Evolutionary conservation across 257 asterid genomes (phyloP), one percentile per base, ranked within the genome.

Genomic region (Cruciata laevipes): DNA sequence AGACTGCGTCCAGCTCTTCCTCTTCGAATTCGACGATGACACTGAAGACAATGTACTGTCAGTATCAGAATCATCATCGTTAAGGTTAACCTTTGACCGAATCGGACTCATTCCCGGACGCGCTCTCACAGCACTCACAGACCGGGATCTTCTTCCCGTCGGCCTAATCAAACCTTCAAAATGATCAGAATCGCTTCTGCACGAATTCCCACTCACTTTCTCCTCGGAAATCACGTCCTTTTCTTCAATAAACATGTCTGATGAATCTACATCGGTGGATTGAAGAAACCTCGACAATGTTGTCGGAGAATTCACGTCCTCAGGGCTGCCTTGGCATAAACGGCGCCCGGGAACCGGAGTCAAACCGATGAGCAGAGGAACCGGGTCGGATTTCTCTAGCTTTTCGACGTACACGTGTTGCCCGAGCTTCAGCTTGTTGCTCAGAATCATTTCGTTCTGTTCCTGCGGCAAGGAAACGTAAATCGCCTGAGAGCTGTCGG

Each of bases 1-100:
- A 0, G 90, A 81, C 37, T 82, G 85, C 4, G 73, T 81, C 97
- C 97, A 89, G 84, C 95, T 87, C 71, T 87, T 79, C 70, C 97
- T 72, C 82, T 76, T 87, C 9, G 84, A 69, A 3, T 70, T 49
- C 8, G 82, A 71, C 5, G 83, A 71, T 5, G 85, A 77, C 4
- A 74, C 47, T 9, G 79, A 79, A 1, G 87, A 85, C 18, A 71
- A 2, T 21, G 75, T 67, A 63, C 88, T 74, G 57, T 83, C 90
- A 2, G 75, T 73, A 75, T 85, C 90, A 17, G 87, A 76, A 73
- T 86, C 87, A 64, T 79, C 77, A 38, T 75, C 83, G 20, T 61
- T 35, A 69, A 81, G 72, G 49, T 72, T 52, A n/a, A 33, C 32
- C 23, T 61, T 38, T 5, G 70, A 73, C 37, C 67, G 71, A 0